phyloP scores from a whole-genome alignment of 345 rosid species.

The Bruguiera parviflora region DNA sequence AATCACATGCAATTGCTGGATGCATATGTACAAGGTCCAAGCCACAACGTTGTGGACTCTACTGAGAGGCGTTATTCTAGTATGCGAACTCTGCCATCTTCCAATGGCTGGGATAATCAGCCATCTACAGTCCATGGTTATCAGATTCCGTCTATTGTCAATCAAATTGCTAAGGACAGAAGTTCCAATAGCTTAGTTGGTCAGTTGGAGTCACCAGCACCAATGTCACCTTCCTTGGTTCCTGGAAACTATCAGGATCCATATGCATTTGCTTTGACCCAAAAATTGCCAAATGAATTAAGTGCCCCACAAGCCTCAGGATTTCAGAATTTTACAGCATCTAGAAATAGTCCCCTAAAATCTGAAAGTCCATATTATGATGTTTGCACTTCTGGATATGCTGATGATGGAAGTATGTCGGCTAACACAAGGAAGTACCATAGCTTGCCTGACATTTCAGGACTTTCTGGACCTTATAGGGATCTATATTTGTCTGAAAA shows the following conservation, averaged over 20 bases:
- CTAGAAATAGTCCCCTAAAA: constrained; percentile 53
- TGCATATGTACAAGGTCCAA: constrained; percentile 51
- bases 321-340: constrained; percentile 47
- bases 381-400: constrained; percentile 39
- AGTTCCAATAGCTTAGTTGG: constrained; percentile 44
- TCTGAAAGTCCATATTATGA: constrained; percentile 54
- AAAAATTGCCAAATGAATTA: constrained; percentile 58
- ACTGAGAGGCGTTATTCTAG: constrained; percentile 72
- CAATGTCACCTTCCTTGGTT: constrained; percentile 46
- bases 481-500: constrained; percentile 47
- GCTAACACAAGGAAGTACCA: constrained; percentile 72
- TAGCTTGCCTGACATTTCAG: constrained; percentile 90
- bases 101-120: constrained; percentile 60
- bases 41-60: constrained; percentile 40
- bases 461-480: constrained; percentile 52
- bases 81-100: constrained; percentile 57
- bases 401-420: constrained; percentile 34
- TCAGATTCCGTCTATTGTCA: constrained; percentile 58
- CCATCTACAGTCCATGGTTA: constrained; percentile 79
- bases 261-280: constrained; percentile 47
- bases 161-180: constrained; percentile 51
- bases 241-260: constrained; percentile 57
- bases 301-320: constrained; percentile 58
- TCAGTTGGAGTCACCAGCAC: constrained; percentile 48
- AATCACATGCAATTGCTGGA: constrained; percentile 50